Base-by-base conservation (phyloP, 805 yeast genomes). In the Zygosaccharomyces rouxii region DNA sequence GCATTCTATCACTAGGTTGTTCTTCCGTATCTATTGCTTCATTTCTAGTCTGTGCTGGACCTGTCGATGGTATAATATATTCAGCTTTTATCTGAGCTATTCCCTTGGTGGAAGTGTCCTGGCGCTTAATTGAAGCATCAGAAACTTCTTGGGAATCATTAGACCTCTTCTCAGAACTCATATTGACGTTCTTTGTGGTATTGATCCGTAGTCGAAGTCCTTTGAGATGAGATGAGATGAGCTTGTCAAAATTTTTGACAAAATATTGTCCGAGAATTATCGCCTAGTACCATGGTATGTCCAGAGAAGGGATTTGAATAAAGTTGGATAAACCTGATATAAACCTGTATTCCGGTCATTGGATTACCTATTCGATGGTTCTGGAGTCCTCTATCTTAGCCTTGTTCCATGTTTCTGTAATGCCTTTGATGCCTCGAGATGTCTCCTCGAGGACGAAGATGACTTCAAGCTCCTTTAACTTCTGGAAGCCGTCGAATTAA, bases 1-100 rank as follows among this genome's bases (percentile, higher is more conserved):
- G 67, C 14, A 56, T 63, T 48, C 74, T 63, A 23, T 69, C 75
- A 2, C 74, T 69, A 6, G 69, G 67, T 47, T 73, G 77, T 11
- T 77, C 77, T 46, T 72, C 76, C 48, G 75, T 78, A 49, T 78
- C 81, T 51, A 73, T 72, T 25, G 67, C 55, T 10, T 48, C 55
- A 6, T 46, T 47, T 6, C 10, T 38, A 2, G 39, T 38, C 1
- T 21, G 40, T 9, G 39, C 19, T 16, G 44, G 43, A 21, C 55
- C 60, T 40, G 39, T 56, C 45, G 54, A 58, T 47, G 59, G 69
- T 5, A 84, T 69, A 7, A 85, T 68, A 55, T 56, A 89, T 60
- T 89, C 94, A 2, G 83, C 69, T 66, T 89, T 89, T 59, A 89
- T 77, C 9, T 83, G 78, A 0, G 96, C 96, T 44, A 84, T 71